Percentiles rank a stretch among this genome's conserved stretches.
Evolutionary conservation across 192 early-diverging fungal genomes (phyloP).

Genomic region (Rhizoclosmatium sp.): DNA sequence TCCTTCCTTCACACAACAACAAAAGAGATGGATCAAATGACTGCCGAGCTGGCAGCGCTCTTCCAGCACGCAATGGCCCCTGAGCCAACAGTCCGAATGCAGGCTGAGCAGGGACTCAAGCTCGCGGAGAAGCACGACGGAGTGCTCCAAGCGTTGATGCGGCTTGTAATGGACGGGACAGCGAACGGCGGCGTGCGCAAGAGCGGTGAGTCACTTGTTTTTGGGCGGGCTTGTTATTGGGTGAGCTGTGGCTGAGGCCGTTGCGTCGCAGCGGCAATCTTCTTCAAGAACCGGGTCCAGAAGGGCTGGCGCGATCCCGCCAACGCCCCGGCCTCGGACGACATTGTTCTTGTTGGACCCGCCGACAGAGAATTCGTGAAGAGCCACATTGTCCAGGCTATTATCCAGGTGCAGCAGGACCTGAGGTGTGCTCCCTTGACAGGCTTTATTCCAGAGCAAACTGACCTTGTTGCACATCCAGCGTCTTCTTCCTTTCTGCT

Average conservation of each 20-base stretch:
- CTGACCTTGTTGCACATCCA: background rate
- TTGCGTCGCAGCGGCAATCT: constrained; percentile 68
- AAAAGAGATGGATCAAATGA: background rate
- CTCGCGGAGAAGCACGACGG: constrained; percentile 55
- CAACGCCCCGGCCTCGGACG: constrained; percentile 20
- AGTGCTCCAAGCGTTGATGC: constrained; percentile 58
- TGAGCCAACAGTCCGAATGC: constrained; percentile 79
- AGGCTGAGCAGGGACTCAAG: constrained; percentile 83
- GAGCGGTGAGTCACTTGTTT: constrained; percentile 42
- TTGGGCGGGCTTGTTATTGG: background rate
- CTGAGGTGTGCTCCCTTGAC: constrained; percentile 66
- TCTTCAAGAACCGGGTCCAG: constrained; percentile 87
- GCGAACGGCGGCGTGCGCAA: constrained; percentile 45
- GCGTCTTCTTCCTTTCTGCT: constrained; percentile 77
- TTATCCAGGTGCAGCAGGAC: constrained; percentile 73
- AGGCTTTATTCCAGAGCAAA: no score
- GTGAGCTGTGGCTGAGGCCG: background rate
- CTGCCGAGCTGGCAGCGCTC: constrained; percentile 9
- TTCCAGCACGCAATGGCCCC: constrained; percentile 65
- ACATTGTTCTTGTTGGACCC: constrained; percentile 61
- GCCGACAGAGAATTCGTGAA: constrained; percentile 74
- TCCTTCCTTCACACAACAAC: no score
- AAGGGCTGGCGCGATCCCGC: constrained; percentile 70
- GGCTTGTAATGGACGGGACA: constrained; percentile 38
- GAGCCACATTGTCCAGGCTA: constrained; percentile 76